Conservation (phyloP, 1,139 yeast species). For the Yamadazyma atmosphaerica region DNA sequence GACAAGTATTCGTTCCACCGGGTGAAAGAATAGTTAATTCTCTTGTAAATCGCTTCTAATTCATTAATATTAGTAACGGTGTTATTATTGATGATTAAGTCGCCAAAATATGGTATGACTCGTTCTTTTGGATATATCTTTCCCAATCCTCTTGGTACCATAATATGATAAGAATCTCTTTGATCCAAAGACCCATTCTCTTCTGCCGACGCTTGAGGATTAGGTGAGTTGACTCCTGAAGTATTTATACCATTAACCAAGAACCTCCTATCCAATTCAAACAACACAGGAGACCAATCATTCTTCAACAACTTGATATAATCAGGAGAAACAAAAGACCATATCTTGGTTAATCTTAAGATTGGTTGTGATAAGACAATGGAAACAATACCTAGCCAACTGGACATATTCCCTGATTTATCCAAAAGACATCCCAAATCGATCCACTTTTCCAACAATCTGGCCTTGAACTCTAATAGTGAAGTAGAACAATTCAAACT, state of each 20-base stretch:
- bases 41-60: conserved; percentile 64
- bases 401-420: conserved; percentile 86
- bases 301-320: conserved; percentile 64
- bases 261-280: conserved; percentile 80
- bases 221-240: conserved; percentile 16
- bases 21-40: conserved; percentile 70
- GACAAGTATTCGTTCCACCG: conserved; percentile 76
- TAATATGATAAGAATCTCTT: conserved; percentile 62
- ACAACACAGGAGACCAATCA: conserved; percentile 94
- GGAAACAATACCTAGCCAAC: conserved; percentile 91
- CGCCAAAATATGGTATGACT: conserved; percentile 92
- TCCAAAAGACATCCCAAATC: conserved; percentile 78
- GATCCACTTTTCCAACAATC: conserved; percentile 79
- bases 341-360: conserved; percentile 67
- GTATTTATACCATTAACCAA: conserved; percentile 39
- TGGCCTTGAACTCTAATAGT: conserved; percentile 54
- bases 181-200: conserved; percentile 16
- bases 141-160: conserved; percentile 90
- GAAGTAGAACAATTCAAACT: conserved; percentile 17
- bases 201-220: conserved; percentile 10
- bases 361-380: conserved; percentile 82
- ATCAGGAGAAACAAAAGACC: conserved; percentile 71
- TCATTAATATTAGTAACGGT: conserved; percentile 47
- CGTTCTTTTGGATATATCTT: conserved; percentile 71
- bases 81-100: conserved; percentile 47